These are phyloP conservation scores for Clavispora fructus DNA, from an alignment of 805 yeast species.

Conservation along the genomic window DNA sequence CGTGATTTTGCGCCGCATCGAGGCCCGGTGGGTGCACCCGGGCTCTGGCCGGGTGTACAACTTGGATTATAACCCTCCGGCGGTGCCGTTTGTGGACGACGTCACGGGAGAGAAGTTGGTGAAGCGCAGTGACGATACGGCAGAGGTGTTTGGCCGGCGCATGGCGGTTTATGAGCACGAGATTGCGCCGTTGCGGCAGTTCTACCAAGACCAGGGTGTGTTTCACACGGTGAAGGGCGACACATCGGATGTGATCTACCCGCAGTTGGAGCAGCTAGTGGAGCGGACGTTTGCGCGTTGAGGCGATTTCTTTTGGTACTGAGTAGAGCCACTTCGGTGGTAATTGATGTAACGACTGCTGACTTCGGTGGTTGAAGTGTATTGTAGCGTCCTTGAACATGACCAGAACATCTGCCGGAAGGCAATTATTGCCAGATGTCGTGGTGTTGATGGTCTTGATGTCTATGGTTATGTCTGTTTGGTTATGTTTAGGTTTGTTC, in stretches of 20 bases:
- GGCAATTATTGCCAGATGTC: no score
- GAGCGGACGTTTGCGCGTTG: constrained; percentile 22
- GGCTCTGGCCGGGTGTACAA: constrained; percentile 87
- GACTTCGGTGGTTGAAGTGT: no score
- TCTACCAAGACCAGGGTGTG: constrained; percentile 43
- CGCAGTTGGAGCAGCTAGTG: constrained; percentile 50
- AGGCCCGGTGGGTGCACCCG: constrained; percentile 77
- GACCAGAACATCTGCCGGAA: no score
- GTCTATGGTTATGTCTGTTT: no score
- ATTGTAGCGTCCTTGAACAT: no score
- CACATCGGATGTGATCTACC: constrained; percentile 80
- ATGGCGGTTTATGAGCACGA: constrained; percentile 55
- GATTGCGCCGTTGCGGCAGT: constrained; percentile 60
- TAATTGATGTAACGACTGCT: no score
- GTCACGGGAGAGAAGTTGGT: constrained; percentile 81
- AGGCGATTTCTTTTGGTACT: no score
- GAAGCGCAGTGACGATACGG: constrained; percentile 80
- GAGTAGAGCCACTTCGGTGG: no score
- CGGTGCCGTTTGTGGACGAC: constrained; percentile 75
- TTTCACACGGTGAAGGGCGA: constrained; percentile 62
- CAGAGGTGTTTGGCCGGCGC: constrained; percentile 64
- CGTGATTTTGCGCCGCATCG: constrained; percentile 77
- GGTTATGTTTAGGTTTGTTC: no score
- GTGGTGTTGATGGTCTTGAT: no score
- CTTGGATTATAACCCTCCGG: constrained; percentile 84